Conservation (phyloP, 768 basidiomycete genomes). For the Filobasidium floriforme region DNA sequence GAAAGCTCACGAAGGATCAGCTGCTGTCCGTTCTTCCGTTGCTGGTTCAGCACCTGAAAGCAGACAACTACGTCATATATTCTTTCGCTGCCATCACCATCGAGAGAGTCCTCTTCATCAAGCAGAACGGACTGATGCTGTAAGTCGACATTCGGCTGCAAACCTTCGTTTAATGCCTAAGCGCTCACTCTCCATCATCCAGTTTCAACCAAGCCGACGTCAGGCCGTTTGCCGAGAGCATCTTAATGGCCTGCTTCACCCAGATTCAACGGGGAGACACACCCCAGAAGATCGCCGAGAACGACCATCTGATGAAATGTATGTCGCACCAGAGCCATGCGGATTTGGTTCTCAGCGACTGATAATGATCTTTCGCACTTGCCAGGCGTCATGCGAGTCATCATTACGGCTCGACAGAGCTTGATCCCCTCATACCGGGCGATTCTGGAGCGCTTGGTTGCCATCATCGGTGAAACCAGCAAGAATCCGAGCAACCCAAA, state of each 20-base stretch:
- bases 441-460: constrained; percentile 65
- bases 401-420: constrained; percentile 75
- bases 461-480: constrained; percentile 76
- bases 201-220: constrained; percentile 87
- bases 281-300: constrained; percentile 90
- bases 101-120: constrained; percentile 86
- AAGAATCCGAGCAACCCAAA: constrained; percentile 96
- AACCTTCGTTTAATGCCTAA: background rate
- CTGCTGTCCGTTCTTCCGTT: constrained; percentile 81
- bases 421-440: constrained; percentile 62
- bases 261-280: constrained; percentile 72
- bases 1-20: constrained; percentile 84
- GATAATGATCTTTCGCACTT: background rate
- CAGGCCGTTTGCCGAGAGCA: constrained; percentile 66
- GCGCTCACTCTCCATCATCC: background rate
- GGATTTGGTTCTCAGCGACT: background rate
- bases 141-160: constrained; percentile 47
- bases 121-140: constrained; percentile 66
- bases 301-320: constrained; percentile 98
- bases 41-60: constrained; percentile 70
- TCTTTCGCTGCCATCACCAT: constrained; percentile 98
- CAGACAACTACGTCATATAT: constrained; percentile 81
- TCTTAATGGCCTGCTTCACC: constrained; percentile 59
- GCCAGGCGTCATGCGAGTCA: constrained; percentile 85
- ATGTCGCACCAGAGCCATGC: constrained; percentile 31